Conservation (phyloP, 2,329 filamentous ascomycete genomes). For the Hysterium pulicare region DNA sequence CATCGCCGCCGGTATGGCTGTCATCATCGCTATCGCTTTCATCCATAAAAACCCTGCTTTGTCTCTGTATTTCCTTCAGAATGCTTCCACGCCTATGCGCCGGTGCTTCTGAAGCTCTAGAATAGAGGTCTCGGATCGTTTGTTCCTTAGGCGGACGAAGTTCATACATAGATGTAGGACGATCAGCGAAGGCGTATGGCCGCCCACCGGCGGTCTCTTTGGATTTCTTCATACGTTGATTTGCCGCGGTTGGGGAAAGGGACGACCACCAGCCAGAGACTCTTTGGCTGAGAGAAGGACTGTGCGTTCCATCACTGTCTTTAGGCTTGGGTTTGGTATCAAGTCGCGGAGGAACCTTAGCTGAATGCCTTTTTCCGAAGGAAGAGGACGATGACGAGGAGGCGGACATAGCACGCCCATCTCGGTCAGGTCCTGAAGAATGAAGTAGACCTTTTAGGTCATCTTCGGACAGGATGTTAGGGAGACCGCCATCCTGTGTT, state of each 20-base stretch:
- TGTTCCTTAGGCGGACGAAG: constrained; percentile 26
- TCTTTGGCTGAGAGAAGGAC: constrained; percentile 27
- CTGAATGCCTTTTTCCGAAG: constrained; percentile 17
- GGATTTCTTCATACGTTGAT: constrained; percentile 1
- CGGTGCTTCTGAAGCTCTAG: constrained; percentile 5
- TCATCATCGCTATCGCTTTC: constrained; percentile 30
- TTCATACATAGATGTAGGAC: constrained; percentile 37
- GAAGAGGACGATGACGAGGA: constrained; percentile 27
- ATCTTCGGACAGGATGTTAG: constrained; percentile 45
- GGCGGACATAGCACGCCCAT: constrained; percentile 13
- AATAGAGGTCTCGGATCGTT: constrained; percentile 10
- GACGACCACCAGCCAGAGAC: constrained; percentile 37
- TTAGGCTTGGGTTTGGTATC: constrained; percentile 1
- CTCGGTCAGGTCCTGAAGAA: constrained; percentile 21
- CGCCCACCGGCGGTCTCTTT: background rate
- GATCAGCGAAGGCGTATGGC: constrained; percentile 5
- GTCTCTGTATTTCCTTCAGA: constrained; percentile 43
- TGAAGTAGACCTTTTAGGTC: constrained; percentile 43
- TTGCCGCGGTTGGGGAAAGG: constrained; percentile 15
- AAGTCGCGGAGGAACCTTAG: constrained; percentile 9
- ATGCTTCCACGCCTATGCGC: constrained; percentile 29
- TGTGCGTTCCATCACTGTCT: constrained; percentile 15
- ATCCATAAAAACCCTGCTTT: constrained; percentile 48
- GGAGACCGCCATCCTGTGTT: constrained; percentile 29
- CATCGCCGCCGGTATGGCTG: background rate